Conservation (phyloP, 108 stramenopile species). For the Seminavis robusta region DNA sequence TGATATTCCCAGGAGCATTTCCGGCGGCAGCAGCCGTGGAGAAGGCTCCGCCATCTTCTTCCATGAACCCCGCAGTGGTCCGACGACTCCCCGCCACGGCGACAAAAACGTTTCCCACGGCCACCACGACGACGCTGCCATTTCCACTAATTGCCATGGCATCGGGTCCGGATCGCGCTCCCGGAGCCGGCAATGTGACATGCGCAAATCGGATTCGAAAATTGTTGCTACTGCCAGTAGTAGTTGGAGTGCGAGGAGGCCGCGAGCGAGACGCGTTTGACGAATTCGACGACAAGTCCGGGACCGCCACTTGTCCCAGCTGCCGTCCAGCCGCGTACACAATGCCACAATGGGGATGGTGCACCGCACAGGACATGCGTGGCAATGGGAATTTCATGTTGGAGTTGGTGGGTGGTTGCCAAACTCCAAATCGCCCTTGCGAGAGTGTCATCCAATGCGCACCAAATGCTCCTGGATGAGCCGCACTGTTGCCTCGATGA, state of each 20-base stretch:
- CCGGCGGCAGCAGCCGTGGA: not conserved
- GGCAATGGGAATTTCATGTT: slow-evolving; percentile 23
- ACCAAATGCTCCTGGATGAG: slow-evolving; percentile 52
- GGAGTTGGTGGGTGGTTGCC: slow-evolving; percentile 19
- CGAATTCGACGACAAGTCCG: too few relatives aligned
- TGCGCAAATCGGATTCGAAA: slow-evolving; percentile 7
- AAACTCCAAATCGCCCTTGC: slow-evolving; percentile 61
- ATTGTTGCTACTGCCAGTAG: not conserved
- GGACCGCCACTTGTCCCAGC: not conserved
- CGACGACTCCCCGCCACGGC: slow-evolving; percentile 38
- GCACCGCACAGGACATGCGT: slow-evolving; percentile 60
- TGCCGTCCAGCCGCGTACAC: slow-evolving; percentile 67
- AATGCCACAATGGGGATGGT: slow-evolving; percentile 57
- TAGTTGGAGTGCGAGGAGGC: slow-evolving; percentile 7
- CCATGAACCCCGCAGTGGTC: not conserved
- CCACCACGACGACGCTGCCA: slow-evolving; percentile 66
- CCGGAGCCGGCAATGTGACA: slow-evolving; percentile 47
- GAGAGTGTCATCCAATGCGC: slow-evolving; percentile 54
- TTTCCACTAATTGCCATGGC: slow-evolving; percentile 53
- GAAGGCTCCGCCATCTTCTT: not conserved
- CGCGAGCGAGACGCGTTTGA: slow-evolving; percentile 13
- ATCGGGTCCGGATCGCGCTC: slow-evolving; percentile 62
- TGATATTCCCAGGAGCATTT: slow-evolving; percentile 12
- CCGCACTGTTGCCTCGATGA: slow-evolving; percentile 42
- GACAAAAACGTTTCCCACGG: slow-evolving; percentile 70